Evolutionary conservation across 805 yeast species (phyloP), one percentile per base, ranked within the genome.

Genomic region (Soucietia sequanensis): DNA sequence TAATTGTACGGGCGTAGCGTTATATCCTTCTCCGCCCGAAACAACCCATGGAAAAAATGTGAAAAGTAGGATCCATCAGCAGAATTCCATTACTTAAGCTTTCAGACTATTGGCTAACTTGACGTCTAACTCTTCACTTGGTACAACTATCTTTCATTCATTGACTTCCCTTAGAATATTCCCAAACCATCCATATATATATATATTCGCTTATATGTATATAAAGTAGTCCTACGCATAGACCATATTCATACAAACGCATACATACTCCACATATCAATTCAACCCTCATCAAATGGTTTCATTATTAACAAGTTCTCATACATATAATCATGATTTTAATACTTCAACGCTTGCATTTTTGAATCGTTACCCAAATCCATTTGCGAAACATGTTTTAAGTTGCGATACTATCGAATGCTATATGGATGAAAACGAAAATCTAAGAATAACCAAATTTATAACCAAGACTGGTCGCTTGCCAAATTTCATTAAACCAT

Each of bases 381-480:
- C 98, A 2, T 89, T 72, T 55, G 81, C 96, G 12, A 66, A 77
- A 7, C 96, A 91, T 62, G 96, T 91, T 9, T 65, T 81, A 23
- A 83, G 95, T 6, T 80, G 79, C 18, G 98, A 90, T 56, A 84
- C 95, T 2, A 54, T 90, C 11, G 78, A 78, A 22, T 64, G 75
- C 33, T 56, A 65, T 40, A 67, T 87, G 13, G 87, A 82, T 42
- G 44, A 52, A 1, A 65, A 77, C 8, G 95, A 95, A 16, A 68
- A 78, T 32, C 70, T 90, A 30, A 74, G 77, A 45, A 79, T 85
- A 24, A 84, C 91, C 4, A 73, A 91, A 45, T 65, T 90, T 26
- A 78, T 90, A 28, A 76, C 76, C 46, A 91, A 90, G 55, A 66
- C 75, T 4, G 97, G 97, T 2, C 72, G 87, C 45, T 65, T 90